Evolutionary conservation across 2,329 filamentous ascomycete species (phyloP).

Genomic region (Alternaria triticimaculans): DNA sequence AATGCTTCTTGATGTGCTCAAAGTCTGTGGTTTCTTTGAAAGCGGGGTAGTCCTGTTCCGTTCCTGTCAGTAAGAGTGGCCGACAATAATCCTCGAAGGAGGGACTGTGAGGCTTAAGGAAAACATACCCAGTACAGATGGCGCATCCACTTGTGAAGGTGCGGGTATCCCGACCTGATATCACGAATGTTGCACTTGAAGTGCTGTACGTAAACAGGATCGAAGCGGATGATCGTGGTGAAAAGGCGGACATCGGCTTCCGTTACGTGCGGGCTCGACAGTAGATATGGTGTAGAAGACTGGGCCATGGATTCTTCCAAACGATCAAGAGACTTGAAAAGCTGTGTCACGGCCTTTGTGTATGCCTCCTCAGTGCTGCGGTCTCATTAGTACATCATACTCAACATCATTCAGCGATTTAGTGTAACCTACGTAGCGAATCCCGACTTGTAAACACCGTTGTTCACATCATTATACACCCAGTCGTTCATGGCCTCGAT

Average conservation of each 20-base stretch:
- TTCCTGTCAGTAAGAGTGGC: background rate
- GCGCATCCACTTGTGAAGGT: constrained; percentile 80
- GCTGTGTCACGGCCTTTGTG: constrained; percentile 52
- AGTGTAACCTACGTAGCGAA: constrained; percentile 54
- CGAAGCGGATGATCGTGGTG: constrained; percentile 69
- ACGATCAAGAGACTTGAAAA: constrained; percentile 59
- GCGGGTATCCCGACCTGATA: constrained; percentile 83
- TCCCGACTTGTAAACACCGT: constrained; percentile 60
- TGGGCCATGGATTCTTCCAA: constrained; percentile 52
- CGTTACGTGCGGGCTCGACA: constrained; percentile 53
- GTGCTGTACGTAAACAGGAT: constrained; percentile 62
- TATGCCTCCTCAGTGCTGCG: constrained; percentile 57
- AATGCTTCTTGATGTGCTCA: constrained; percentile 89
- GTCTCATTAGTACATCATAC: background rate
- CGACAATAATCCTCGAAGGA: background rate
- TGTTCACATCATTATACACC: constrained; percentile 61
- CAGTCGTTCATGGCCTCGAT: constrained; percentile 60
- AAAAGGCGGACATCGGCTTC: constrained; percentile 60
- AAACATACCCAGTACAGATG: constrained; percentile 74
- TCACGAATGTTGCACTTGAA: constrained; percentile 85
- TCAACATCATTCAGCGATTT: background rate
- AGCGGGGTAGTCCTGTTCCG: constrained; percentile 64
- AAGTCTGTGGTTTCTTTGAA: constrained; percentile 88
- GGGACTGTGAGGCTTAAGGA: too few relatives aligned
- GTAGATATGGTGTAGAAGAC: constrained; percentile 55